These are phyloP conservation scores for Colletotrichum paranaense DNA, from an alignment of 2,329 filamentous ascomycete species.

Conservation along the genomic window DNA sequence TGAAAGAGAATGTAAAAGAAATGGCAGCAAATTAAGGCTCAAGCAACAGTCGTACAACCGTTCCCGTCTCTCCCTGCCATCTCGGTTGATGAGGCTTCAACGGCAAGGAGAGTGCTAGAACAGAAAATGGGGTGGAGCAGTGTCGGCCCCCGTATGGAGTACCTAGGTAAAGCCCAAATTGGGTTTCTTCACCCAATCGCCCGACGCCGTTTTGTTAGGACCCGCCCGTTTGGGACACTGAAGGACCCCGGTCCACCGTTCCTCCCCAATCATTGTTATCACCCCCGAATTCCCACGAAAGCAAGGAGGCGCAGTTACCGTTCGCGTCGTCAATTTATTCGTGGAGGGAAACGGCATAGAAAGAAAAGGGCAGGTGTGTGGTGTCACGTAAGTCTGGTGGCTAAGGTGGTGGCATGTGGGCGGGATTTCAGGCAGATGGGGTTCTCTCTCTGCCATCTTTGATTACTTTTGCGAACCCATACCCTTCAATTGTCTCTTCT, in stretches of 20 bases:
- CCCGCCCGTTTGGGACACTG: constrained; percentile 25
- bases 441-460: background rate
- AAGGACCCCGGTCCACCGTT: background rate
- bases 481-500: background rate
- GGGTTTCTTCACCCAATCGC: constrained; percentile 21
- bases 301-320: constrained; percentile 32
- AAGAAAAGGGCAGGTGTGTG: background rate
- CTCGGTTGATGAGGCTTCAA: constrained; percentile 20
- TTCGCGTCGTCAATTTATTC: constrained; percentile 18
- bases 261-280: background rate
- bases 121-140: constrained; percentile 15
- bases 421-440: constrained; percentile 8
- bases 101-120: constrained; percentile 23
- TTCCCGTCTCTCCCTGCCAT: constrained; percentile 23
- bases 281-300: constrained; percentile 20
- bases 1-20: background rate
- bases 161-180: background rate
- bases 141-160: background rate
- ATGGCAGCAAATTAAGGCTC: background rate
- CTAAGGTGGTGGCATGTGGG: constrained; percentile 18
- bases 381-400: constrained; percentile 11
- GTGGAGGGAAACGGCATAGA: background rate
- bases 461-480: background rate
- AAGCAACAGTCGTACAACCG: background rate
- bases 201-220: constrained; percentile 14